Conservation (phyloP, 331 rosid genomes). For the Malus hybrid region DNA sequence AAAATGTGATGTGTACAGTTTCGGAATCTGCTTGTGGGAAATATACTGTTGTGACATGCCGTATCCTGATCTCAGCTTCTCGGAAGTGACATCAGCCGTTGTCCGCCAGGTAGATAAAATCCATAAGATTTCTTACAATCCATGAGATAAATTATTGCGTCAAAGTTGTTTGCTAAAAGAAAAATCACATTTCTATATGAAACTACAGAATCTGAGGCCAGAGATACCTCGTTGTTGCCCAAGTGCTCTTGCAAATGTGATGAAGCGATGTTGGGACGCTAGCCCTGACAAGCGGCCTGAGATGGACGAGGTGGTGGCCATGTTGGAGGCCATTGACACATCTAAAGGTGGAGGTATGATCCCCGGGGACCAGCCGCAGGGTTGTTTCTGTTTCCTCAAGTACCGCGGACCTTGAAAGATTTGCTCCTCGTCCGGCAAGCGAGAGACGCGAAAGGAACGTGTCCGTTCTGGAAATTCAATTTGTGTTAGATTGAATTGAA, state of each 20-base stretch:
- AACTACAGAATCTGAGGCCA: constrained; percentile 88
- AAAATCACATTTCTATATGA: constrained; percentile 1
- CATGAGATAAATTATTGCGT: not conserved
- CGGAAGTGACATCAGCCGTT: constrained; percentile 94
- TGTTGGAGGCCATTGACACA: constrained; percentile 94
- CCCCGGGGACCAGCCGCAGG: constrained; percentile 78
- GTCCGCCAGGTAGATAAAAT: constrained; percentile 73
- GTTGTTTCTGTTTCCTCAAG: constrained; percentile 81
- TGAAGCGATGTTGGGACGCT: constrained; percentile 99
- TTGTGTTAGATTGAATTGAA: constrained; percentile 42
- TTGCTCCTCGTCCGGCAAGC: constrained; percentile 16
- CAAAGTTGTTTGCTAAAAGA: constrained; percentile 7
- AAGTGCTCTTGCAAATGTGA: constrained; percentile 81
- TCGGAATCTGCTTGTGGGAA: constrained; percentile 98
- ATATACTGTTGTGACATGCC: constrained; percentile 99
- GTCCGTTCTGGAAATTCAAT: constrained; percentile 28
- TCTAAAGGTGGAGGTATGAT: constrained; percentile 98
- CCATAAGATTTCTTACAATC: not conserved
- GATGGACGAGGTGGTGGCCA: constrained; percentile 87
- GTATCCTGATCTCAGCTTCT: constrained; percentile 94
- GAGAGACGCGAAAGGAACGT: not conserved
- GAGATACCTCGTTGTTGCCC: constrained; percentile 99
- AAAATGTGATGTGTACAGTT: constrained; percentile 93
- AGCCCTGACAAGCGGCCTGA: constrained; percentile 93
- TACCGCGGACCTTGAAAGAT: constrained; percentile 73